Evolutionary conservation across 805 yeast genomes (phyloP).

Genomic region (Metschnikowia cubensis): DNA sequence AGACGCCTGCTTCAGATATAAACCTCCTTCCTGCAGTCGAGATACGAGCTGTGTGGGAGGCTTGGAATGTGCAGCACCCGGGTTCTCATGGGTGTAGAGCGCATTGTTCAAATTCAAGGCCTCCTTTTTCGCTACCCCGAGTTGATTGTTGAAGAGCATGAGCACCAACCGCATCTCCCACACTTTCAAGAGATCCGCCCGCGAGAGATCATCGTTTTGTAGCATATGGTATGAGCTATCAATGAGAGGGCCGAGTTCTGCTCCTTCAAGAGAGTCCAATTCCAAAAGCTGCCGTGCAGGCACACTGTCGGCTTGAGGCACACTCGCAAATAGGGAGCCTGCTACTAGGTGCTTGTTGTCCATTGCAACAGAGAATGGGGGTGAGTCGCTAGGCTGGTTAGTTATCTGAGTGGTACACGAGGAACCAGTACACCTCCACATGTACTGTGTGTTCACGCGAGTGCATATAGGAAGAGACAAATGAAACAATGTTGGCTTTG

Average conservation of each 20-base stretch:
- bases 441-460: too few species aligned
- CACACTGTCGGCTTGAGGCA: neutral
- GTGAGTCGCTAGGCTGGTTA: neutral
- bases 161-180: slow-evolving; percentile 38
- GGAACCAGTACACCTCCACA: too few species aligned
- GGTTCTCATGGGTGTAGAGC: slow-evolving; percentile 31
- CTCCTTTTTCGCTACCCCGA: slow-evolving; percentile 32
- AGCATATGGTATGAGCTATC: slow-evolving; percentile 13
- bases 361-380: neutral
- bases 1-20: neutral
- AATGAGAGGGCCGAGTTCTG: slow-evolving; percentile 8
- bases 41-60: neutral
- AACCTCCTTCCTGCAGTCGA: neutral
- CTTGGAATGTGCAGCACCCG: slow-evolving; percentile 2
- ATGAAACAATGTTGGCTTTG: too few species aligned
- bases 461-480: too few species aligned
- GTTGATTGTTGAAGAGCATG: slow-evolving; percentile 28
- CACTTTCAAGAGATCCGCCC: slow-evolving; percentile 17
- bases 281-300: slow-evolving; percentile 5
- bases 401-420: too few species aligned
- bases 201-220: slow-evolving; percentile 1
- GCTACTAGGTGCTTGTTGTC: neutral
- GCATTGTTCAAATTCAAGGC: slow-evolving; percentile 36
- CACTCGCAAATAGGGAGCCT: slow-evolving; percentile 1
- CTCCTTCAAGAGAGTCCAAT: slow-evolving; percentile 5